Base-by-base conservation (phyloP, 2,329 filamentous ascomycete genomes). In the Elsinoe arachidis region DNA sequence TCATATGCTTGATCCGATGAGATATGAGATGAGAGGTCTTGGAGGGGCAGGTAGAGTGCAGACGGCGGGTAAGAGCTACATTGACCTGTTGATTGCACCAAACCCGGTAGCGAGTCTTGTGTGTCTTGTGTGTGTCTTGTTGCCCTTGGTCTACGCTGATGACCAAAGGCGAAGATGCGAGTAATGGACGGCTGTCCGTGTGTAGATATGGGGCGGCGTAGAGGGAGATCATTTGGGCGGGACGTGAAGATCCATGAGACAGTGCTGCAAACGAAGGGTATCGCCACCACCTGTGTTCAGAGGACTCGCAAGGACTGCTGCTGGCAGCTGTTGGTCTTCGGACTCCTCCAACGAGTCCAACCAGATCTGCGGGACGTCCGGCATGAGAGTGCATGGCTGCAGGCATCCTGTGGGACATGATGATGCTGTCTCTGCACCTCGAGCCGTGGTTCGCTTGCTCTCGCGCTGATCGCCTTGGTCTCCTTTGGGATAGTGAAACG, bases 331-430 rank as follows among this genome's bases (percentile, higher is more conserved):
- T 2, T 2, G 14, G 41, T 5, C 41, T 44, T 44, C 41, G 41
- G 41, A 44, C 41, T 44, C 19, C 23, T 26, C 37, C 37, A 2
- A 15, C 3, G 4, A 33, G 44, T 33, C 38, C 49, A 38, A 53
- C 49, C 49, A 53, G 49, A 53, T 53, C 49, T 37, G 17, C 49
- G 49, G 49, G 49, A 53, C 26, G 23, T 30, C n/a, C 44, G 44
- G 44, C 21, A 49, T 49, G 33, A 49, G 44, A 7, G 17, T 38
- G 49, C 49, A 53, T 38, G 49, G 38, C 23, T 26, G 23, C 6
- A 6, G 23, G 23, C 3, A 3, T 3, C 23, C 23, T 26, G 23
- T 26, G 23, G 23, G 23, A 26, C 23, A 26, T 26, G 23, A 26
- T 30, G 26, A 30, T 30, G 26, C 26, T 30, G 26, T 30, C 26